Base-by-base conservation (phyloP, 768 basidiomycete genomes). In the Boletus pseudo-olivaceus region DNA sequence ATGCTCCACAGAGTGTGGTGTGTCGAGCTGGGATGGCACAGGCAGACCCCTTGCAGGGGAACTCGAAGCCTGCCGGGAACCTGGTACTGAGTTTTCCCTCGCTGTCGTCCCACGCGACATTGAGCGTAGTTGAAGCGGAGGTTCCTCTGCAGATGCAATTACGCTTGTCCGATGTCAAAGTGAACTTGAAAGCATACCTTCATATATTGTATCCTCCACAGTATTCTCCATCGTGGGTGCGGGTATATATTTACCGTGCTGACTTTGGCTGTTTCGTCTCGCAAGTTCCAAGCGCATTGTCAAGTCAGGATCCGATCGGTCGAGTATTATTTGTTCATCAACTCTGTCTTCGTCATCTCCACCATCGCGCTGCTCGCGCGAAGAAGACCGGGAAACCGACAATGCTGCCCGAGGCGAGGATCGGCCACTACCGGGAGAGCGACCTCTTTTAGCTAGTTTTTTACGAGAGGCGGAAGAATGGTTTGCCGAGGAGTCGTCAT, bases 201-300 rank as follows among this genome's bases (percentile, higher is more conserved):
- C 90, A 60, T 88, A 88, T 59, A 92, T 90, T 2, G 84, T 88
- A 29, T 81, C 81, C 59, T 87, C 85, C 15, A 78, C 65, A 4
- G 81, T 76, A 29, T 63, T 70, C 15, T 82, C 81, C 59, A 79
- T 63, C 7, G 73, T 62, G 49, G 79, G 58, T 42, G 74, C 61
- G 10, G 74, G 54, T 41, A 73, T 65, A 45, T 68, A 65, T 45
- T 79, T 78, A 17, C 76, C 78, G 54, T 82, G 79, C 61, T 93
- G 91, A 67, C 80, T 88, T 63, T 85, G 78, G 66, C 91, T 92
- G 66, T 97, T 97, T 60, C 82, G 81, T 55, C 90, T 76, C 6
- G 94, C 94, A 46, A 96, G 74, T 57, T 90, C 90, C 48, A 97
- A 72, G 45, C 87, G 85, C 73, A 82, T 77, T 20, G 85, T 79